A percentile compares a stretch with the other conserved stretches of the same genome.
Conservation (phyloP, 176 grass and related monocot species). For the Oryza longistaminata region DNA sequence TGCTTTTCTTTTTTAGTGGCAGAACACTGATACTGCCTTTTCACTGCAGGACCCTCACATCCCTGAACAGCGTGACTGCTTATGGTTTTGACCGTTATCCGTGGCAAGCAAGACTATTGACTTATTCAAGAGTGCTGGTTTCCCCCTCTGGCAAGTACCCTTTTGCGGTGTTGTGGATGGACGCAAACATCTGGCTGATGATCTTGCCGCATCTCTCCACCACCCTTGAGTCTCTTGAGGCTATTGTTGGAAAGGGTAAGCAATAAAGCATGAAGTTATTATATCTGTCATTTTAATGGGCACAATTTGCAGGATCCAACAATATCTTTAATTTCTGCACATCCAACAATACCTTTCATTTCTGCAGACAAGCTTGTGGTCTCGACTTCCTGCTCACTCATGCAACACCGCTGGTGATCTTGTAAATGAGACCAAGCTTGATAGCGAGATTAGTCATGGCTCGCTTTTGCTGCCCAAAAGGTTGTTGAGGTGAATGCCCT, state of each 20-base stretch:
- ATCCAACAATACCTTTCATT: conserved; percentile 20
- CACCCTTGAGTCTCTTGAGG: too few relatives aligned
- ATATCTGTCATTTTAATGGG: background rate
- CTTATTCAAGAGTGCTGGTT: too few relatives aligned
- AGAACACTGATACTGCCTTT: too few relatives aligned
- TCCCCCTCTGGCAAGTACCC: too few relatives aligned
- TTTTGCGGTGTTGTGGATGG: too few relatives aligned
- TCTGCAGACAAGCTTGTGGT: conserved; percentile 85
- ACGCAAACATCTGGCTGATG: too few relatives aligned
- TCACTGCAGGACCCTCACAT: conserved; percentile 63
- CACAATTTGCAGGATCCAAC: background rate
- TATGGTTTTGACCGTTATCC: too few relatives aligned
- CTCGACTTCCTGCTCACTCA: conserved; percentile 90
- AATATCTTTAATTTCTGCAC: conserved; percentile 29
- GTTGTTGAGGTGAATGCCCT: conserved; percentile 88
- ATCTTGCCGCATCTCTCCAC: conserved; percentile 71
- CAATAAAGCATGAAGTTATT: background rate
- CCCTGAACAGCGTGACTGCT: too few relatives aligned
- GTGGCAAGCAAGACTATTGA: too few relatives aligned
- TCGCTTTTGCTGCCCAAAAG: conserved; percentile 94
- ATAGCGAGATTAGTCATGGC: conserved; percentile 85
- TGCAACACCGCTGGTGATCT: conserved; percentile 96
- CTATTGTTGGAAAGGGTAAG: conserved; percentile 80
- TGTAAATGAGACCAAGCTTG: conserved; percentile 91
- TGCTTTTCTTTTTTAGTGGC: too few relatives aligned